Percentiles rank a stretch among this genome's conserved stretches.
These are phyloP conservation scores for Lobosporangium transversale DNA, from an alignment of 192 early-diverging fungal species.

Conservation along the genomic window DNA sequence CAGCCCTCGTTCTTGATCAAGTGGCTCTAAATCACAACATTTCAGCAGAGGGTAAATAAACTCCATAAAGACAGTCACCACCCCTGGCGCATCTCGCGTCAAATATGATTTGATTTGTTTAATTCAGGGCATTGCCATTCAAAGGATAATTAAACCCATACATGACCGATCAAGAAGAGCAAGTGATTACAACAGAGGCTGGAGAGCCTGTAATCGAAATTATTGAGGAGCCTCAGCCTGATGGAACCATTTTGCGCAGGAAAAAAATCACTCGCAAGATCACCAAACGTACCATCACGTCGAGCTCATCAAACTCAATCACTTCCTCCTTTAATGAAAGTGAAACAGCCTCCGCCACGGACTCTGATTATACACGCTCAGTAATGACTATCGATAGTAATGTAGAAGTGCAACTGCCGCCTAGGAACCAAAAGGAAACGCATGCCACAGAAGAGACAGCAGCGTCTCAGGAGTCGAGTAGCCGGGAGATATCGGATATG, in stretches of 20 bases:
- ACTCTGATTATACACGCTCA: too few relatives aligned
- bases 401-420: neutral
- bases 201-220: constrained; percentile 27
- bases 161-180: constrained; percentile 31
- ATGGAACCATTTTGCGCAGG: constrained; percentile 34
- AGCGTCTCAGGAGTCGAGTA: neutral
- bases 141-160: too few relatives aligned
- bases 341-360: neutral
- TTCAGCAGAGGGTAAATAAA: too few relatives aligned
- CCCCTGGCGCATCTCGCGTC: too few relatives aligned
- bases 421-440: neutral
- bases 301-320: constrained; percentile 11
- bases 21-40: constrained; percentile 20
- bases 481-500: neutral
- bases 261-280: constrained; percentile 38
- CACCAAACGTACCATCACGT: constrained; percentile 28
- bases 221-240: constrained; percentile 27
- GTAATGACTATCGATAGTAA: neutral
- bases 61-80: too few relatives aligned
- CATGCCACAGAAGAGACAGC: neutral
- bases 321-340: constrained; percentile 3
- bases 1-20: constrained; percentile 60
- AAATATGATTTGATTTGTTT: too few relatives aligned
- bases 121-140: too few relatives aligned
- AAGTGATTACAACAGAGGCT: constrained; percentile 23